A percentile compares a stretch with the other conserved stretches of the same genome.
Conservation (phyloP, 2,329 filamentous ascomycete genomes). For the Ophiostoma angusticollis region DNA sequence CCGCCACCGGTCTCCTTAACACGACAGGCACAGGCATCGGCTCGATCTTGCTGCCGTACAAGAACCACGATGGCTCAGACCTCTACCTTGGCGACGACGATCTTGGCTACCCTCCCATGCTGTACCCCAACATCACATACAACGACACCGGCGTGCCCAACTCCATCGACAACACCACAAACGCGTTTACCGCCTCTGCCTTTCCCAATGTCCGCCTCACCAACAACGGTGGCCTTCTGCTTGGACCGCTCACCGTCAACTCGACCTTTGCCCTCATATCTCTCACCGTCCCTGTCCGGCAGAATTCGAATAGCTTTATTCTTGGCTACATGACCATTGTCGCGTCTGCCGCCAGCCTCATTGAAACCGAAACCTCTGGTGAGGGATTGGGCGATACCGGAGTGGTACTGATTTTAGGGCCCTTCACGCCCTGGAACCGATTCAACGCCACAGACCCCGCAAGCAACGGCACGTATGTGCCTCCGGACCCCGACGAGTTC, state of each 20-base stretch:
- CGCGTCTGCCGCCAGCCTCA: constrained; percentile 52
- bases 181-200: constrained; percentile 32
- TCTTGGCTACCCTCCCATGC: constrained; percentile 54
- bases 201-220: constrained; percentile 39
- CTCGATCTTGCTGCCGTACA: constrained; percentile 50
- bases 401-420: constrained; percentile 57
- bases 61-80: constrained; percentile 40
- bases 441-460: constrained; percentile 35
- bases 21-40: constrained; percentile 40
- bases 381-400: constrained; percentile 63
- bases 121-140: constrained; percentile 74
- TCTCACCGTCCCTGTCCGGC: constrained; percentile 65
- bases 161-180: constrained; percentile 26
- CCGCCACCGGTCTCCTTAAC: constrained; percentile 45
- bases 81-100: constrained; percentile 48
- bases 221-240: constrained; percentile 47
- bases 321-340: constrained; percentile 77
- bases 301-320: constrained; percentile 49
- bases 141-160: constrained; percentile 30
- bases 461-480: constrained; percentile 33
- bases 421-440: constrained; percentile 51
- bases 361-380: constrained; percentile 46
- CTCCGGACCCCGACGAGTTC: constrained; percentile 25
- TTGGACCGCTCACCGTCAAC: constrained; percentile 66
- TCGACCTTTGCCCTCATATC: constrained; percentile 63